phyloP scores from a whole-genome alignment of 2,329 filamentous ascomycete species.

The Ophiostoma ulmi region DNA sequence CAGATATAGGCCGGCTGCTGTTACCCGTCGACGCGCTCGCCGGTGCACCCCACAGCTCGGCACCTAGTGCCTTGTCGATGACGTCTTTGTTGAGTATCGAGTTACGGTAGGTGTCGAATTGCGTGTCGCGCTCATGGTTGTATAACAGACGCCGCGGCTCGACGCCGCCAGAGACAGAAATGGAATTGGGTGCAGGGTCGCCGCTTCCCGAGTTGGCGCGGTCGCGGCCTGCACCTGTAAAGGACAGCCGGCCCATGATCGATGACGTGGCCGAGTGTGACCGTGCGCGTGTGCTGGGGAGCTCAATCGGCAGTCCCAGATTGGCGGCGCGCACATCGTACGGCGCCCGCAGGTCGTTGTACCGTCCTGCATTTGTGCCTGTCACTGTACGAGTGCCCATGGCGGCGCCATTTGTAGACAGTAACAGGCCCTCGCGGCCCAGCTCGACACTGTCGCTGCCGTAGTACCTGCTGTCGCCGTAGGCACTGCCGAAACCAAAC shows the following conservation, averaged over 20 bases:
- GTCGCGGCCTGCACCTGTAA: background rate
- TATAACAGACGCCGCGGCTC: slow-evolving; percentile 26
- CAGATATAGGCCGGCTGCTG: background rate
- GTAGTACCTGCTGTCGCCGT: slow-evolving; percentile 22
- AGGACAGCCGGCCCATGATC: background rate
- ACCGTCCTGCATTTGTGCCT: slow-evolving; percentile 22
- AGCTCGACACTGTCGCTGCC: slow-evolving; percentile 26
- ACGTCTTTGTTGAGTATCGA: slow-evolving; percentile 28
- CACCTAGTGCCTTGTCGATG: slow-evolving; percentile 34
- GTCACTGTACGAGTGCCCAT: slow-evolving; percentile 21
- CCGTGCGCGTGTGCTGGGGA: slow-evolving; percentile 24
- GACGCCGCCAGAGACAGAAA: background rate
- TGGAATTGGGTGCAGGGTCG: background rate
- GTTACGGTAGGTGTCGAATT: slow-evolving; percentile 30
- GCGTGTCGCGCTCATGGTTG: slow-evolving; percentile 32
- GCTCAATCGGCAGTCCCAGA: background rate
- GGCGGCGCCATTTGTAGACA: slow-evolving; percentile 1
- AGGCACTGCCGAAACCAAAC: slow-evolving; percentile 40
- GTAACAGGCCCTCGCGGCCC: background rate
- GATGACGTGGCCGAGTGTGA: slow-evolving; percentile 21
- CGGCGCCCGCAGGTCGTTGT: slow-evolving; percentile 26
- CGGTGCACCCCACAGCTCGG: slow-evolving; percentile 34
- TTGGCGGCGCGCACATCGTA: slow-evolving; percentile 16
- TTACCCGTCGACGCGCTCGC: background rate
- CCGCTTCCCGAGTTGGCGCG: background rate